Evolutionary conservation across 805 yeast genomes (phyloP).

Genomic region (Yamadazyma paraphyllophila): DNA sequence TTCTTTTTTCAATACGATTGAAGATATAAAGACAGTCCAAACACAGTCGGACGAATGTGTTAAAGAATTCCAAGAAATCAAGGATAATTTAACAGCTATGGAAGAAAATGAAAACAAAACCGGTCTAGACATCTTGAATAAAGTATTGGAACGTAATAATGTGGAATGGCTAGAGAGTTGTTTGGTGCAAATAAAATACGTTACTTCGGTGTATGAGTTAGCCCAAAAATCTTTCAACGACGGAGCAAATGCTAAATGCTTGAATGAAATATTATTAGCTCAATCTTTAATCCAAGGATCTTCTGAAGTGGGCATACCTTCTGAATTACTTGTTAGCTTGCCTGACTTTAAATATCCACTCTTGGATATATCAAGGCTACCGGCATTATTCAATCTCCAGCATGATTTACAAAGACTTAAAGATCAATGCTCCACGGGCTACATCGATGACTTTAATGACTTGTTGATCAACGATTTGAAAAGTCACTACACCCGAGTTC

Average conservation of each 20-base stretch:
- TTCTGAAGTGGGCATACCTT: slow-evolving; percentile 15
- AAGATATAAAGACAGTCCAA: slow-evolving; percentile 68
- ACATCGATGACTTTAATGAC: slow-evolving; percentile 55
- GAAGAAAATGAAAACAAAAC: slow-evolving; percentile 49
- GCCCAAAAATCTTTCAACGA: slow-evolving; percentile 43
- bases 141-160: slow-evolving; percentile 54
- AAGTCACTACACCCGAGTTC: slow-evolving; percentile 50
- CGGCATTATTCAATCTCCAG: slow-evolving; percentile 50
- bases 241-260: slow-evolving; percentile 51
- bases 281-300: slow-evolving; percentile 50
- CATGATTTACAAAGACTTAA: slow-evolving; percentile 55
- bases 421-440: slow-evolving; percentile 67
- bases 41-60: slow-evolving; percentile 53
- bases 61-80: slow-evolving; percentile 44
- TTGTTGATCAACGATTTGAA: slow-evolving; percentile 61
- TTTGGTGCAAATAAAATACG: slow-evolving; percentile 49
- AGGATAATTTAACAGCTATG: slow-evolving; percentile 41
- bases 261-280: slow-evolving; percentile 55
- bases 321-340: slow-evolving; percentile 15
- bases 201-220: slow-evolving; percentile 23
- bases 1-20: slow-evolving; percentile 80
- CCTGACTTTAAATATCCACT: slow-evolving; percentile 32
- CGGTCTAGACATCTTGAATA: slow-evolving; percentile 50
- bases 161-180: slow-evolving; percentile 63
- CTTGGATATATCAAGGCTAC: slow-evolving; percentile 42